Evolutionary conservation across 768 basidiomycete species (phyloP), one percentile per base, ranked within the genome.

Genomic region (Sarcodon sp.): DNA sequence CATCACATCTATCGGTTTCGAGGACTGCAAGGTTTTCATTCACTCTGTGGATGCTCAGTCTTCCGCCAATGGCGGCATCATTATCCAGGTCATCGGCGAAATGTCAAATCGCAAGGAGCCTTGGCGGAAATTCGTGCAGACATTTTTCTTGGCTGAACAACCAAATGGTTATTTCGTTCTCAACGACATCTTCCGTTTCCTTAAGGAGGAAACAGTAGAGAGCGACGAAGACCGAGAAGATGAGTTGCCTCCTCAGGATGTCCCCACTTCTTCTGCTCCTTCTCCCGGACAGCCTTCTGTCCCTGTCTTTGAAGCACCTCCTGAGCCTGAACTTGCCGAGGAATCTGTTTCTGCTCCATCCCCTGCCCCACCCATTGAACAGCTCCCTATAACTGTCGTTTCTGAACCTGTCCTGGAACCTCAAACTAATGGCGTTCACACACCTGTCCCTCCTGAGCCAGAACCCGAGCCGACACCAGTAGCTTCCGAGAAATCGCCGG

Each of bases 61-160:
- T 46, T 94, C 91, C 43, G 87, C 88, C 50, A 85, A 86, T 55
- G 86, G 87, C 52, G 96, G 96, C 41, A 97, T 99, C 66, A 87
- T 97, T 71, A 93, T 99, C 66, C 93, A 98, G 66, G 96, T 97
- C 65, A 94, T 94, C 61, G 96, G 96, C 56, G 96, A 99, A 72
- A 93, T 98, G 87, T 90, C 88, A 46, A 98, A 98, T 68, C 76
- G 79, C 54, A 77, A 78, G 49, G 87, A 86, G 47, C 75, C 87
- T 4, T 99, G 96, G 96, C 81, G 85, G 61, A 99, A 98, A 70
- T 99, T 99, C 59, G 93, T 92, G 9, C 96, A 99, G 69, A 97
- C 94, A 6, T 98, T 99, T 71, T 98, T 99, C 86, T 83, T 99
- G 47, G 96, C 96, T 35, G 92, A 97, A 66, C 96, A 99, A 68